phyloP scores from a whole-genome alignment of 306 rosid genomes.

The Vigna hirtella region DNA sequence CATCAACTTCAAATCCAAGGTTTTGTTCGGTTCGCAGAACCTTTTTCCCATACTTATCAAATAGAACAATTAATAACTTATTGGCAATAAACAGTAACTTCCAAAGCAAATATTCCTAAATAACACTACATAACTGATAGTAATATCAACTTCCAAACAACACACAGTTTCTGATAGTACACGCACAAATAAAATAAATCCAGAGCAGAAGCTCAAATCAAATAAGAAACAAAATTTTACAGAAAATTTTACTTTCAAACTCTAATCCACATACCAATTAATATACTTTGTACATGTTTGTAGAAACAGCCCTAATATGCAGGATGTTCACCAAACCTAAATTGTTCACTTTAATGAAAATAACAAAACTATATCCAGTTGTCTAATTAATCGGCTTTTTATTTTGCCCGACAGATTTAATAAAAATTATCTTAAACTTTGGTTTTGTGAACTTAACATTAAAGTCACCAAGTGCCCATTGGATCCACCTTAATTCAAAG shows the following conservation, averaged over 20 bases:
- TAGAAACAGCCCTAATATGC: no score
- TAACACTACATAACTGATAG: not conserved
- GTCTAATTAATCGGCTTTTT: no score
- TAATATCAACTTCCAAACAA: not conserved
- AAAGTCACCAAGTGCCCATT: no score
- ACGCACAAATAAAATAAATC: not conserved
- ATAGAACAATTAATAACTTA: not conserved
- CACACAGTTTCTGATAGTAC: conserved; percentile 2
- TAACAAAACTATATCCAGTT: no score
- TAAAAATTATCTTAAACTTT: no score
- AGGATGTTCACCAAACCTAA: no score
- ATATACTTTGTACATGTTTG: no score
- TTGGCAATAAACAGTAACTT: conserved; percentile 1
- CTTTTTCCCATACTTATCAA: not conserved
- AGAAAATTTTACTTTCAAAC: not conserved
- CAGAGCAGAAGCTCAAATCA: not conserved
- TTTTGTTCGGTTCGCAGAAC: not conserved
- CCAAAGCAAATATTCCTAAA: not conserved
- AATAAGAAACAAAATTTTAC: not conserved
- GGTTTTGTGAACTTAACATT: no score
- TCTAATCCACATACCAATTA: no score
- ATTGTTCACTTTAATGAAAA: no score
- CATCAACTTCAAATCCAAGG: conserved; percentile 2
- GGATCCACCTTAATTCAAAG: no score
- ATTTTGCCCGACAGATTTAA: no score